Evolutionary conservation across 2,329 filamentous ascomycete genomes (phyloP), one percentile per base, ranked within the genome.

Genomic region (Leptoxyphium fumago): DNA sequence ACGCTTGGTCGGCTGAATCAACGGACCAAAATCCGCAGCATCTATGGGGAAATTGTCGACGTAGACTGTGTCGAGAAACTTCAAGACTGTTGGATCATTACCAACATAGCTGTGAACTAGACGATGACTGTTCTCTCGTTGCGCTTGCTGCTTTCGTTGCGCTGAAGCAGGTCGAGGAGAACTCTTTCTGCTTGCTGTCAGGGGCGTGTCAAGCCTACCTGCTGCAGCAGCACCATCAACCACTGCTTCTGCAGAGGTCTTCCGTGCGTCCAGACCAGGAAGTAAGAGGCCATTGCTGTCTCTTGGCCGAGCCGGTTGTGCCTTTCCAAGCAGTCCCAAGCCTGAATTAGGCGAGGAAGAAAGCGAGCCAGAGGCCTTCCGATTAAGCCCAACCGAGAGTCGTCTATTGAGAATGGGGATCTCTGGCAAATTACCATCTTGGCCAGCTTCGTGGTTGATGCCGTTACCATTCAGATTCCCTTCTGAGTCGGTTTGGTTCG

Each of bases 31-130:
- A 49, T 80, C 77, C 43, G 75, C 70, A 38, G 74, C 63, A 49
- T 78, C 75, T 1, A 70, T 67, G 1, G 76, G 75, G 48, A 76
- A 77, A 46, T 74, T 77, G 46, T 79, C 75, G 0, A 73, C 71
- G 56, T 89, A 95, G 66, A 96, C 87, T 5, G 82, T 78, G 58
- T 95, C 85, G 3, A 98, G 61, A n/a, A 80, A 63, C 46, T 69
- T 74, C 41, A 80, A 59, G 6, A 81, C 70, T 2, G 69, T 72
- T 1, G 76, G 76, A 50, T 80, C 75, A 46, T 83, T 87, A 1
- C 91, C 91, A 39, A 77, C 74, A 58, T 98, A 96, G 2, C 83
- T 86, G 63, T 96, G 89, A 36, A 53, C 50, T 6, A 49, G 45
- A 38, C 54, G 52, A 40, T 50, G 48, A 41, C 49, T 56, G 5